Conservation (phyloP, 1,284 basidiomycete genomes). For the Trichosporon coremiiforme region DNA sequence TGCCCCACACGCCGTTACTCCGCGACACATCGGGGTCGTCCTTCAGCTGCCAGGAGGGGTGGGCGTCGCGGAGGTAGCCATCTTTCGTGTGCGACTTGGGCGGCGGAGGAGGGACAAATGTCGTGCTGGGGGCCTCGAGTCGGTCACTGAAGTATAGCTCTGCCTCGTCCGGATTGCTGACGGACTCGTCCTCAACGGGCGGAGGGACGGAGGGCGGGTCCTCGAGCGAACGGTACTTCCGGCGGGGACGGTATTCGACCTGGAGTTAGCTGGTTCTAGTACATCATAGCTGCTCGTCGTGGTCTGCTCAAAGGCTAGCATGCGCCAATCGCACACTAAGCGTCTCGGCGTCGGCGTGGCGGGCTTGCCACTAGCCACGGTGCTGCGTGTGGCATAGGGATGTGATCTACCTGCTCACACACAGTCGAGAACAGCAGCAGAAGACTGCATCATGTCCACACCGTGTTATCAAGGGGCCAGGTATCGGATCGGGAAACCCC, state of each 20-base stretch:
- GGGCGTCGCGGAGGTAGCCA: background rate
- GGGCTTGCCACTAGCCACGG: too few relatives aligned
- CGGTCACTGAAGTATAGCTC: conserved; percentile 62
- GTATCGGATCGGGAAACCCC: background rate
- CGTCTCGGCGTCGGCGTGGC: background rate
- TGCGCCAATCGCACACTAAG: background rate
- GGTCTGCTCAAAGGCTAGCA: too few relatives aligned
- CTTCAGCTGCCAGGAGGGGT: conserved; percentile 50
- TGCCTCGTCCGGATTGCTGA: conserved; percentile 58
- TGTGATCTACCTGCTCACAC: too few relatives aligned
- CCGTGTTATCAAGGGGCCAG: too few relatives aligned
- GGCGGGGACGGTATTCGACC: conserved; percentile 88
- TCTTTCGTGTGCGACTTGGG: conserved; percentile 64
- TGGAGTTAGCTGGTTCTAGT: background rate
- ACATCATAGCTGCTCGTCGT: too few relatives aligned
- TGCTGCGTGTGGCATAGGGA: too few relatives aligned
- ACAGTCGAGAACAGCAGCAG: too few relatives aligned
- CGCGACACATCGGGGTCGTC: conserved; percentile 54
- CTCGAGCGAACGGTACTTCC: conserved; percentile 54
- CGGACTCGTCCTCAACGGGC: conserved; percentile 43
- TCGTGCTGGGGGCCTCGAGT: conserved; percentile 38
- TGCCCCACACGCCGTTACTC: conserved; percentile 81
- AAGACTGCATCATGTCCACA: background rate
- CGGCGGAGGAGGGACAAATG: conserved; percentile 41
- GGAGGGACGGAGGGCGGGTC: conserved; percentile 39